These are phyloP conservation scores for Termitomyces sp. DNA, from an alignment of 768 basidiomycete genomes.

Conservation along the genomic window DNA sequence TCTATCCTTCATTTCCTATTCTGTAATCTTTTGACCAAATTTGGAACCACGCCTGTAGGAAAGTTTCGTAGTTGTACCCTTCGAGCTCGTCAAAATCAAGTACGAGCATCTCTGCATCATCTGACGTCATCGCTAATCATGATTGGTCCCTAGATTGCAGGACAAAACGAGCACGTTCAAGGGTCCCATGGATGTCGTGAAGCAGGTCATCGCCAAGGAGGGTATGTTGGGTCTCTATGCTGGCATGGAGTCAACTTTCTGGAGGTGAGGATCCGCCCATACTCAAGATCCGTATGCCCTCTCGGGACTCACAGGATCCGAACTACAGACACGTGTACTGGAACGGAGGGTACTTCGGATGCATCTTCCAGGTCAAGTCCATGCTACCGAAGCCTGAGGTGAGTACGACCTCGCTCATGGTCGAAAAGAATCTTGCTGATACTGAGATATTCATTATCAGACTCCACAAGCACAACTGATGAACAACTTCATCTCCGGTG, in stretches of 20 bases:
- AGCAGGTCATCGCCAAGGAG: constrained; percentile 69
- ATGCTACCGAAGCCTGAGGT: constrained; percentile 87
- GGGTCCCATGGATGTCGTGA: constrained; percentile 90
- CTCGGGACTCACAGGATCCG: background rate
- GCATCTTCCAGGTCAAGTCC: constrained; percentile 80
- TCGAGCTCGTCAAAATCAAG: constrained; percentile 94
- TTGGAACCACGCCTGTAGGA: constrained; percentile 40
- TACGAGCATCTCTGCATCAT: constrained; percentile 11
- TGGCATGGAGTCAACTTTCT: constrained; percentile 97
- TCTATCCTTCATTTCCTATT: background rate
- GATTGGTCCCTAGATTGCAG: constrained; percentile 56
- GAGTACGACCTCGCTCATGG: background rate
- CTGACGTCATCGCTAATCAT: background rate
- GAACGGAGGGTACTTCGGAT: constrained; percentile 96
- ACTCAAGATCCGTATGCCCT: background rate
- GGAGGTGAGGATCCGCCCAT: constrained; percentile 60
- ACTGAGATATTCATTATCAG: constrained; percentile 28
- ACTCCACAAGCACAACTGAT: constrained; percentile 64
- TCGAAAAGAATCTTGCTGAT: background rate
- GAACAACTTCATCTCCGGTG: constrained; percentile 92
- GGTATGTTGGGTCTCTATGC: constrained; percentile 85
- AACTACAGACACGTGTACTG: constrained; percentile 70
- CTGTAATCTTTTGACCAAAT: background rate
- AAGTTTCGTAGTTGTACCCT: constrained; percentile 93
- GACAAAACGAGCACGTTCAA: constrained; percentile 89